Evolutionary conservation across 768 basidiomycete genomes (phyloP).

Genomic region (Coprinopsis sp.): DNA sequence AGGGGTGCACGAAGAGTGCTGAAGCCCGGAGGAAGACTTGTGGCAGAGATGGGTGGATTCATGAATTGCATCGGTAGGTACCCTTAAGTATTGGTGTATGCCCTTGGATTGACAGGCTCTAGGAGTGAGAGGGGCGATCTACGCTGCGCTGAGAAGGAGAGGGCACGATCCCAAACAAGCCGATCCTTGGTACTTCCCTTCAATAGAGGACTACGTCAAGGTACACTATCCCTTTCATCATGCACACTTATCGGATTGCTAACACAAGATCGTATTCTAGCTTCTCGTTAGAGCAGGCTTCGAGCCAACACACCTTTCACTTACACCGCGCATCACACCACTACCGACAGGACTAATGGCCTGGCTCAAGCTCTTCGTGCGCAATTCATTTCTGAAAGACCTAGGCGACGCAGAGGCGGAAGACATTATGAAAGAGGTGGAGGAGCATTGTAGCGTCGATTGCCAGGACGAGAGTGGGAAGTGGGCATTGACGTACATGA

Average conservation of each 20-base stretch:
- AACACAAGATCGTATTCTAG: no score
- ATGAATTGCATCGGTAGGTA: conserved; percentile 63
- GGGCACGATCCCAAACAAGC: conserved; percentile 54
- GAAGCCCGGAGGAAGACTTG: conserved; percentile 67
- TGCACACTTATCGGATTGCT: no score
- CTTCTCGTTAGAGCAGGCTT: neutral
- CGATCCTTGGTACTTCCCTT: conserved; percentile 88
- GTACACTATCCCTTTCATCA: no score
- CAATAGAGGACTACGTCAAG: conserved; percentile 56
- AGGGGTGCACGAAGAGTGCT: conserved; percentile 54
- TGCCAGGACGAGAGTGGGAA: conserved; percentile 53
- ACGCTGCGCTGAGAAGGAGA: conserved; percentile 44
- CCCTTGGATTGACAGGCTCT: conserved; percentile 5
- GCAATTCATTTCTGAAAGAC: conserved; percentile 52
- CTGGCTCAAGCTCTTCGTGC: conserved; percentile 67
- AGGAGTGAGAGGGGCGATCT: conserved; percentile 60
- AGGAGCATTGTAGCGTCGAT: conserved; percentile 50
- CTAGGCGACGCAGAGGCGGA: conserved; percentile 51
- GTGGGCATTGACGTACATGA: conserved; percentile 71
- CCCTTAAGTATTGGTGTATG: neutral
- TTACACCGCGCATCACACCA: conserved; percentile 29
- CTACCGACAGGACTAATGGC: conserved; percentile 49
- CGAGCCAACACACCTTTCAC: neutral
- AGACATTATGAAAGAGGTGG: conserved; percentile 59
- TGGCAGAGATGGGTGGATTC: conserved; percentile 75